Evolutionary conservation across 345 rosid species (phyloP), one percentile per base, ranked within the genome.

Genomic region (Brassica rapa): DNA sequence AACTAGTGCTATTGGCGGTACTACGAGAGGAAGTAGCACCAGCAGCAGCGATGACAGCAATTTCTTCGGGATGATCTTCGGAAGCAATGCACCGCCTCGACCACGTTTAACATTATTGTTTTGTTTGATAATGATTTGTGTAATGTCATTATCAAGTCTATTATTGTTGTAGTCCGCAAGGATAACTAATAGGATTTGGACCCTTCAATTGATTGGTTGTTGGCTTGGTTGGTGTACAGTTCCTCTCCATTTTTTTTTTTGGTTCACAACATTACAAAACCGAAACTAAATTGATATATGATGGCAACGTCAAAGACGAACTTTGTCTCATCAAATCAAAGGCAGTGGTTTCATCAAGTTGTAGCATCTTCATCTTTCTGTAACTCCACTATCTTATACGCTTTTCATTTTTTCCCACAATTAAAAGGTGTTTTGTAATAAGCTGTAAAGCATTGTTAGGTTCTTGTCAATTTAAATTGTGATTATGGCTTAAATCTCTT

Each of bases 91-190:
- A 15, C 57, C 77, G 32, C 29, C 81, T 37, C 25, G 24, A 10
- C 68, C 68, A 14, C 68, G 63, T 29, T 75, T 74, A 55, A 80
- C 75, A 19, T 64, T 63, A 55, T 63, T 80, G 27, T 53, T 75
- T 30, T 53, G 76, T 74, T 69, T 74, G 67, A 62, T 74, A 43
- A 64, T 63, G 55, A 74, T 74, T 80, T 80, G 49, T 24, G 62
- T 75, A 74, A 63, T 70, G 72, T 75, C 79, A 70, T 67, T 39
- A 39, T 80, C 71, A 56, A 74, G 76, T 69, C 33, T 70, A 80
- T 80, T 80, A 80, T 74, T 75, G 83, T 74, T n/a, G 68, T 74
- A 80, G 72, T 69, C 66, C 62, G 55, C n/a, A 74, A 62, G 62
- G 72, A 69, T 69, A 73, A 62, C 65, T 1, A 73, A n/a, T 79